phyloP scores from a whole-genome alignment of 768 basidiomycete species.

The Psilocybe azurescens region DNA sequence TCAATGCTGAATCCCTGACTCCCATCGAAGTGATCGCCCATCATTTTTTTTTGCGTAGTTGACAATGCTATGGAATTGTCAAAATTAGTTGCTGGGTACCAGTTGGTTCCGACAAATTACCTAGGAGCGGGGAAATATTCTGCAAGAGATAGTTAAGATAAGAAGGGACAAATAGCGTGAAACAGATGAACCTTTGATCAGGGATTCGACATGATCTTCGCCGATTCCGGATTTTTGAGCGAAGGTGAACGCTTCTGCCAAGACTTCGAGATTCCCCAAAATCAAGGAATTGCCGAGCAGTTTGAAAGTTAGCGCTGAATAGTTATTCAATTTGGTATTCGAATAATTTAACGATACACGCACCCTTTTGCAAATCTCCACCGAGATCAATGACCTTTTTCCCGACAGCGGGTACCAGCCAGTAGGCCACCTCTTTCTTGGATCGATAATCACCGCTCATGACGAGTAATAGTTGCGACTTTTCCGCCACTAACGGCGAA shows the following conservation, averaged over 20 bases:
- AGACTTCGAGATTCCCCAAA: constrained; percentile 75
- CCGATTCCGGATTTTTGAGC: constrained; percentile 86
- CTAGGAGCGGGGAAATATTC: constrained; percentile 74
- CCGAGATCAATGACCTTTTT: constrained; percentile 83
- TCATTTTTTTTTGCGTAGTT: constrained; percentile 11
- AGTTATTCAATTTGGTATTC: background rate
- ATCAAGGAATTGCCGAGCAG: constrained; percentile 83
- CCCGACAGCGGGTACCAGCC: constrained; percentile 82
- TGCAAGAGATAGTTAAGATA: constrained; percentile 21
- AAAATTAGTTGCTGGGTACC: background rate
- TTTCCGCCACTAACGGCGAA: constrained; percentile 67
- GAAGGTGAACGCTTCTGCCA: constrained; percentile 85
- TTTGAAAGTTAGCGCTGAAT: constrained; percentile 70
- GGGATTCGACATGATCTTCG: constrained; percentile 55
- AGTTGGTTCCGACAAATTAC: constrained; percentile 31
- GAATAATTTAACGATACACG: background rate
- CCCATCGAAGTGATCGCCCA: constrained; percentile 77
- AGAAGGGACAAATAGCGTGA: background rate
- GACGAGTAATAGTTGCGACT: constrained; percentile 68
- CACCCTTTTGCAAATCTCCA: constrained; percentile 83
- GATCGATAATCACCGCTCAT: constrained; percentile 84
- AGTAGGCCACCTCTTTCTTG: constrained; percentile 79
- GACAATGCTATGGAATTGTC: constrained; percentile 13
- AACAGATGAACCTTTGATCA: constrained; percentile 56
- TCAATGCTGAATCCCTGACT: constrained; percentile 78